A percentile compares a stretch with the other conserved stretches of the same genome.
Evolutionary conservation across 257 asterid species (phyloP).

Genomic region (Solanum lycopersicoides): DNA sequence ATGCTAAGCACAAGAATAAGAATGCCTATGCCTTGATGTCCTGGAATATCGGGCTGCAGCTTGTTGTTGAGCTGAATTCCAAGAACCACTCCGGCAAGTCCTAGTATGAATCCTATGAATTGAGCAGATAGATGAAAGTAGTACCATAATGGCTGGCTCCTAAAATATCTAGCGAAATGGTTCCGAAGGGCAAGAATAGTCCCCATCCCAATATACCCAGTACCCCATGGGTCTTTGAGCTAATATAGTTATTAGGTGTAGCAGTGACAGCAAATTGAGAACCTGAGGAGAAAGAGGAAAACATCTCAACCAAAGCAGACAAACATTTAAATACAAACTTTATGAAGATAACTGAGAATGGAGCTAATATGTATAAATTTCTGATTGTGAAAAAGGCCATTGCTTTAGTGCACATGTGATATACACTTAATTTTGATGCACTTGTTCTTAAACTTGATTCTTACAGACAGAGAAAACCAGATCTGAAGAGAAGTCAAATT

Average conservation of each 20-base stretch:
- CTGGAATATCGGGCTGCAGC: constrained; percentile 49
- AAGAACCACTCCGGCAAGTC: constrained; percentile 53
- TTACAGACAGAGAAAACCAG: not conserved
- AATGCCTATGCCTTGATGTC: constrained; percentile 80
- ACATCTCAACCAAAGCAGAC: not conserved
- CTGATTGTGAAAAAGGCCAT: not conserved
- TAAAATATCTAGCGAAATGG: constrained; percentile 75
- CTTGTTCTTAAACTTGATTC: not conserved
- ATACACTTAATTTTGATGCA: not conserved
- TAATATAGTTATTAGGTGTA: constrained; percentile 15
- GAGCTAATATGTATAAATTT: not conserved
- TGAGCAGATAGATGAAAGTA: constrained; percentile 66
- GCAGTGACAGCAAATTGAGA: constrained; percentile 15
- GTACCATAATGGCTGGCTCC: constrained; percentile 49
- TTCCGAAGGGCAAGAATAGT: constrained; percentile 67
- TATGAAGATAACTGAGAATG: not conserved
- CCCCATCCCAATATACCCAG: constrained; percentile 77
- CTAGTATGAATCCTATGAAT: constrained; percentile 63
- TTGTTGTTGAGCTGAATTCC: constrained; percentile 56
- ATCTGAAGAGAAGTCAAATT: constrained; percentile 78
- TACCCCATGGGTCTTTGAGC: constrained; percentile 66
- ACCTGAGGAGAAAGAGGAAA: constrained; percentile 21
- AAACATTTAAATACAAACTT: not conserved
- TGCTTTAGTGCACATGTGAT: not conserved
- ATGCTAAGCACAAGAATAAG: constrained; percentile 54